Percentiles rank a stretch among this genome's conserved stretches.
Conservation (phyloP, 202 grass and related monocot species). For the Schoenoplectus triqueter region DNA sequence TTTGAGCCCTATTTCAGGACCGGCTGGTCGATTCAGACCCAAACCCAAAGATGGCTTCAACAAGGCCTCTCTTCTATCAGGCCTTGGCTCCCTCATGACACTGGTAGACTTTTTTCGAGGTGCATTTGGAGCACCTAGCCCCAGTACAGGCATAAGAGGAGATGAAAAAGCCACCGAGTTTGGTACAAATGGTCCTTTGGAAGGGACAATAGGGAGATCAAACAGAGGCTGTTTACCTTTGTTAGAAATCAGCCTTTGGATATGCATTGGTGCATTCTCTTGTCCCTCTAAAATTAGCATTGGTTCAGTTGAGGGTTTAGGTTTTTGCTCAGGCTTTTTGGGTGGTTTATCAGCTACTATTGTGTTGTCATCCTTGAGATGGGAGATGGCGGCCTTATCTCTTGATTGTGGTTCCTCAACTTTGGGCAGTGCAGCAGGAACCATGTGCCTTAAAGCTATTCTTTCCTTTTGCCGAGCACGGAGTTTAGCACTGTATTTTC, state of each 20-base stretch:
- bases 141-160: slow-evolving; percentile 73
- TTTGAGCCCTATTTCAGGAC: slow-evolving; percentile 14
- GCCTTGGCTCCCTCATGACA: slow-evolving; percentile 60
- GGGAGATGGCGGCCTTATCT: slow-evolving; percentile 20
- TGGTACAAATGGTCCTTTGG: slow-evolving; percentile 42
- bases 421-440: slow-evolving; percentile 48
- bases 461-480: slow-evolving; percentile 92
- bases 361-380: slow-evolving; percentile 3
- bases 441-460: slow-evolving; percentile 64
- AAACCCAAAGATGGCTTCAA: slow-evolving; percentile 38
- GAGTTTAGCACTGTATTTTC: slow-evolving; percentile 81
- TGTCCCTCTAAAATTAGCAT: slow-evolving; percentile 27
- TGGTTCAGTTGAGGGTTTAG: slow-evolving; percentile 9
- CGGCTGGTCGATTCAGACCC: slow-evolving; percentile 20
- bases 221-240: slow-evolving; percentile 42
- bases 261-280: slow-evolving; percentile 13
- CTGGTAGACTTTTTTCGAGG: slow-evolving; percentile 32
- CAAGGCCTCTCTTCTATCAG: slow-evolving; percentile 49
- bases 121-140: slow-evolving; percentile 93
- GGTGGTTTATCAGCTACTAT: neutral
- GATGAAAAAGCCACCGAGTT: slow-evolving; percentile 58
- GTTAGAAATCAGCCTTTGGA: slow-evolving; percentile 24
- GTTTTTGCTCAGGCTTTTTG: neutral
- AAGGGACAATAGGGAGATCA: slow-evolving; percentile 37
- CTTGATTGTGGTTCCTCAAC: slow-evolving; percentile 46